These are phyloP conservation scores for Megacollybia platyphylla DNA, from an alignment of 1,284 basidiomycete genomes.

Conservation along the genomic window DNA sequence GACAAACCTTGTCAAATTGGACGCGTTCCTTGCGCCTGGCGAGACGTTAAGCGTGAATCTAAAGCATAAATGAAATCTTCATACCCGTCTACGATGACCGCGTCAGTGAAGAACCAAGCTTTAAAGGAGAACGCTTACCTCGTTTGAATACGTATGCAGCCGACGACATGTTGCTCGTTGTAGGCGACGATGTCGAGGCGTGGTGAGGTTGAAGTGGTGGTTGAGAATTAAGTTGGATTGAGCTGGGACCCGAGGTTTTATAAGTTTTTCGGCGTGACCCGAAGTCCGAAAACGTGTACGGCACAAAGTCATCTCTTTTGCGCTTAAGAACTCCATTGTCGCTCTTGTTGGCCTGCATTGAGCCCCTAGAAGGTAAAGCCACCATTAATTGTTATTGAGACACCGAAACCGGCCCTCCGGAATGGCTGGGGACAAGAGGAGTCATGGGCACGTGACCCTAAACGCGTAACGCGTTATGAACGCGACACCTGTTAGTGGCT, in stretches of 20 bases:
- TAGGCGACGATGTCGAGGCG: neutral
- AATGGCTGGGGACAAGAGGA: no score
- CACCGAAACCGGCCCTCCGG: no score
- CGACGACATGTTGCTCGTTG: neutral
- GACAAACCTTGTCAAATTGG: conserved; percentile 72
- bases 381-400: no score
- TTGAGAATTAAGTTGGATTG: conserved; percentile 2
- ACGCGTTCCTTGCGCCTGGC: conserved; percentile 73
- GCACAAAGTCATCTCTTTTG: neutral
- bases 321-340: no score
- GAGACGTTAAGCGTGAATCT: conserved; percentile 10
- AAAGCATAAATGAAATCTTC: conserved; percentile 11
- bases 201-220: conserved; percentile 4
- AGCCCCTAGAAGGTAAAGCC: no score
- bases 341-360: no score
- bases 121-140: conserved; percentile 4
- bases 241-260: neutral
- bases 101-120: neutral
- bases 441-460: no score
- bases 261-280: neutral
- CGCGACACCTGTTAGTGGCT: no score
- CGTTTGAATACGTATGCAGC: conserved; percentile 9
- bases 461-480: no score
- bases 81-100: conserved; percentile 7
- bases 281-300: neutral